These are phyloP conservation scores for Fusarium cicatricum DNA, from an alignment of 2,329 filamentous ascomycete species.

Conservation along the genomic window DNA sequence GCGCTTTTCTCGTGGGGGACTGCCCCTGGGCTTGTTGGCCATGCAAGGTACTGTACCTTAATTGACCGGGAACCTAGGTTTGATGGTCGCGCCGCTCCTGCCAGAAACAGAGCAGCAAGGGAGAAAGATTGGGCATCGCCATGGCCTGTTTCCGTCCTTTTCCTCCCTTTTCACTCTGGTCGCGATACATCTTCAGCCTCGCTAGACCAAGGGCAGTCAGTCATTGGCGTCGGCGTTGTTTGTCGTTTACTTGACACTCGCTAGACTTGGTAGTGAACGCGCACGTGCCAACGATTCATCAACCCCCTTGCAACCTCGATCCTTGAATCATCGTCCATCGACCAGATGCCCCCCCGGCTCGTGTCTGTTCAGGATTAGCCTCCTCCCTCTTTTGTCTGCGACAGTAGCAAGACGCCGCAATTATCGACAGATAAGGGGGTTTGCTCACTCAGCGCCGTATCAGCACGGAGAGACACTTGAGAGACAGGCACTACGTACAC, in stretches of 20 bases:
- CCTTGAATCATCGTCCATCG: conserved; percentile 21
- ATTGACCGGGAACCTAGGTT: background rate
- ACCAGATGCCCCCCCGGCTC: conserved; percentile 8
- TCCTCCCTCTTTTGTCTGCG: conserved; percentile 18
- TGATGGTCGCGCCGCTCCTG: background rate
- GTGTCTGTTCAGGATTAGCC: conserved; percentile 8
- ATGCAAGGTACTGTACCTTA: background rate
- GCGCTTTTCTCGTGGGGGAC: background rate
- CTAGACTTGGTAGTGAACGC: background rate
- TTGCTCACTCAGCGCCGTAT: conserved; percentile 1
- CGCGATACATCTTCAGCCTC: background rate
- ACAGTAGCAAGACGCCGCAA: conserved; percentile 19
- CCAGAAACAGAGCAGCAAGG: background rate
- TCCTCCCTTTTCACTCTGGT: background rate
- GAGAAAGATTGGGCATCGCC: background rate
- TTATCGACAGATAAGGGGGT: conserved; percentile 12
- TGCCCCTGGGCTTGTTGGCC: background rate
- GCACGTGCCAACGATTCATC: background rate
- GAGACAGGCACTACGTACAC: background rate
- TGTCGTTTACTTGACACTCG: conserved; percentile 1
- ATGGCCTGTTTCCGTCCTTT: background rate
- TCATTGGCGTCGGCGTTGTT: background rate
- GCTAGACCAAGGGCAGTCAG: background rate
- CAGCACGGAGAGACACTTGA: background rate
- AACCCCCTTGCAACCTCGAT: conserved; percentile 1